phyloP scores from a whole-genome alignment of 257 asterid genomes.

The Primulina tabacum region DNA sequence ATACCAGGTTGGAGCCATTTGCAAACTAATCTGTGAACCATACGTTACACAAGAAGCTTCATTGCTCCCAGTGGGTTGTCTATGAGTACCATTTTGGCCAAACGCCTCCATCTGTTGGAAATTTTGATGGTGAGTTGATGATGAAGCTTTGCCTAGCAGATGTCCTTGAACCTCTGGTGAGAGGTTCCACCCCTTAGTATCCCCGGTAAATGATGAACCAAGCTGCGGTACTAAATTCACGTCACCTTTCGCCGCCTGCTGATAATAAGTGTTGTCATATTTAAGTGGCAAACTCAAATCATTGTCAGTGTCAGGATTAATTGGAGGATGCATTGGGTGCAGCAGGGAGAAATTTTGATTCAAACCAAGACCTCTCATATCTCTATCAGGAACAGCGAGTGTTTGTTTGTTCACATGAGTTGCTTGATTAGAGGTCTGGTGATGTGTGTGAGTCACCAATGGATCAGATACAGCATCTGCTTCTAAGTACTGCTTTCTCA shows the following conservation, averaged over 20 bases:
- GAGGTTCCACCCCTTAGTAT: constrained; percentile 27
- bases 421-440: constrained; percentile 30
- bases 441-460: constrained; percentile 16
- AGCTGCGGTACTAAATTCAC: constrained; percentile 23
- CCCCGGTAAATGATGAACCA: constrained; percentile 28
- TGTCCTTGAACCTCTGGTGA: constrained; percentile 27
- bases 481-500: constrained; percentile 22
- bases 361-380: constrained; percentile 30
- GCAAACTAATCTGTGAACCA: constrained; percentile 36
- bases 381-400: constrained; percentile 24
- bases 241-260: constrained; percentile 33
- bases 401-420: constrained; percentile 28
- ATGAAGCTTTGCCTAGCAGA: constrained; percentile 31
- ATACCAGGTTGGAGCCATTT: constrained; percentile 57
- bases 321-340: constrained; percentile 33
- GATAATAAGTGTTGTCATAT: constrained; percentile 23
- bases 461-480: constrained; percentile 31
- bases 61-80: constrained; percentile 25
- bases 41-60: constrained; percentile 26
- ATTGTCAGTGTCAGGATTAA: constrained; percentile 29
- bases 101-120: constrained; percentile 25
- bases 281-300: constrained; percentile 29
- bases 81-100: constrained; percentile 28
- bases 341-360: constrained; percentile 33
- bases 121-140: constrained; percentile 28